phyloP scores from a whole-genome alignment of 192 early-diverging fungal genomes.

The Backusella luteola region DNA sequence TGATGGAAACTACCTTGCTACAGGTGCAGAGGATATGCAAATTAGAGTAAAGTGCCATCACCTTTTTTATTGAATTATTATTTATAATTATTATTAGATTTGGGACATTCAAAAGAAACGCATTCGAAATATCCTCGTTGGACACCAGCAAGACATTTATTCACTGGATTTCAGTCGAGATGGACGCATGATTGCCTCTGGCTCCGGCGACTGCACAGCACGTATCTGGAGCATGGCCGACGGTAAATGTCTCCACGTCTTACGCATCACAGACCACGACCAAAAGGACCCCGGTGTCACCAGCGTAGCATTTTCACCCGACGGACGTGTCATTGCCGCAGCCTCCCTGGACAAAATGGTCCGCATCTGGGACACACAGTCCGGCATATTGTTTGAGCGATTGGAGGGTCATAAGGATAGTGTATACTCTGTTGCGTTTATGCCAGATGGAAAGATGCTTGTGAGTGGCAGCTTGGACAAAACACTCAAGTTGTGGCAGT shows the following conservation, averaged over 20 bases:
- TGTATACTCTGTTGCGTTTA: slow-evolving; percentile 96
- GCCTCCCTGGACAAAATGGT: slow-evolving; percentile 94
- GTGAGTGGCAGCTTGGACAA: slow-evolving; percentile 93
- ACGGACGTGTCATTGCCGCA: slow-evolving; percentile 84
- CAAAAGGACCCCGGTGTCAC: slow-evolving; percentile 95
- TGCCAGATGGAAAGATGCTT: slow-evolving; percentile 88
- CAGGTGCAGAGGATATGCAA: slow-evolving; percentile 94
- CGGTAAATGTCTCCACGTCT: slow-evolving; percentile 67
- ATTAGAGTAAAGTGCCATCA: slow-evolving; percentile 62
- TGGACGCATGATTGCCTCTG: slow-evolving; percentile 86
- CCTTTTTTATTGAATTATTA: background rate
- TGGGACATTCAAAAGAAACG: slow-evolving; percentile 68
- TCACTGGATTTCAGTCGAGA: slow-evolving; percentile 92
- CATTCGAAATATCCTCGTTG: slow-evolving; percentile 68
- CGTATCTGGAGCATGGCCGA: slow-evolving; percentile 87
- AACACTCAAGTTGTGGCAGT: slow-evolving; percentile 90
- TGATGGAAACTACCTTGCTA: slow-evolving; percentile 85
- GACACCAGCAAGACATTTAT: slow-evolving; percentile 98
- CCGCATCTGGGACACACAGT: slow-evolving; percentile 87
- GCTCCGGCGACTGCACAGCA: slow-evolving; percentile 83
- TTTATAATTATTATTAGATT: slow-evolving; percentile 36
- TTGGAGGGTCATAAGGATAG: slow-evolving; percentile 96
- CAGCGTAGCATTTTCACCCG: slow-evolving; percentile 91
- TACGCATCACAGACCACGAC: slow-evolving; percentile 77
- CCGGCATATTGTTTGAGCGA: slow-evolving; percentile 78